These are phyloP conservation scores for Cladochytrium replicatum DNA, from an alignment of 192 early-diverging fungal species.

Conservation along the genomic window DNA sequence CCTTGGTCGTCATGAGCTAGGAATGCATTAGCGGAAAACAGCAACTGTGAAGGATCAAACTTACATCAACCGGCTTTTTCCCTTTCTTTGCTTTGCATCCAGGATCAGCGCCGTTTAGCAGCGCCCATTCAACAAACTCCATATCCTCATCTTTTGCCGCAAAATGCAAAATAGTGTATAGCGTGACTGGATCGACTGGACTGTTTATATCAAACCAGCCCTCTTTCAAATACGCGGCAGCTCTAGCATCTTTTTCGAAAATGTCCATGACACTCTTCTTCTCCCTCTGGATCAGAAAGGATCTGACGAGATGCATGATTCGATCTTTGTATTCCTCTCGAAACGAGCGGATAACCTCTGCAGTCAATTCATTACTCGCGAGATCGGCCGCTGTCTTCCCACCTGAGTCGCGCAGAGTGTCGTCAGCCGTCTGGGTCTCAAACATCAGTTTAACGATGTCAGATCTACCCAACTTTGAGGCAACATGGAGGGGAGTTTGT, in stretches of 20 bases:
- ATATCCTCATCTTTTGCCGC: slow-evolving; percentile 51
- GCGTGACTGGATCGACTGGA: slow-evolving; percentile 45
- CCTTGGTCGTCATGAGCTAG: slow-evolving; percentile 12
- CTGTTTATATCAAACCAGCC: slow-evolving; percentile 57
- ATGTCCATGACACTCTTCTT: slow-evolving; percentile 44
- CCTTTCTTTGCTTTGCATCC: slow-evolving; percentile 57
- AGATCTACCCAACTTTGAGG: slow-evolving; percentile 50
- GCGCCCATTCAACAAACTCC: slow-evolving; percentile 57
- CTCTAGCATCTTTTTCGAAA: slow-evolving; percentile 43
- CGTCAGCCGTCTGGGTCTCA: slow-evolving; percentile 50
- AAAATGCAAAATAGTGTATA: slow-evolving; percentile 59
- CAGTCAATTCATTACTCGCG: slow-evolving; percentile 26
- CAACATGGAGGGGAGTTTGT: slow-evolving; percentile 66
- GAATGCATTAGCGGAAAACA: slow-evolving; percentile 23
- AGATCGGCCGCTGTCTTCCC: slow-evolving; percentile 53
- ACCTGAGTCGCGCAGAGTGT: slow-evolving; percentile 49
- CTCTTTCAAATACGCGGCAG: slow-evolving; percentile 27
- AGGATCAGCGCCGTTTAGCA: slow-evolving; percentile 67
- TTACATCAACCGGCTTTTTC: slow-evolving; percentile 45
- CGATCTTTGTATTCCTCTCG: slow-evolving; percentile 32
- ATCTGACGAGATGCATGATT: slow-evolving; percentile 2
- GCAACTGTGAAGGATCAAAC: slow-evolving; percentile 37
- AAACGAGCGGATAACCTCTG: slow-evolving; percentile 4
- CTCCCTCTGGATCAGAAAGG: slow-evolving; percentile 9
- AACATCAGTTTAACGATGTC: slow-evolving; percentile 62